These are phyloP conservation scores for Nigrograna mackinnonii DNA, from an alignment of 2,329 filamentous ascomycete genomes.

Conservation along the genomic window DNA sequence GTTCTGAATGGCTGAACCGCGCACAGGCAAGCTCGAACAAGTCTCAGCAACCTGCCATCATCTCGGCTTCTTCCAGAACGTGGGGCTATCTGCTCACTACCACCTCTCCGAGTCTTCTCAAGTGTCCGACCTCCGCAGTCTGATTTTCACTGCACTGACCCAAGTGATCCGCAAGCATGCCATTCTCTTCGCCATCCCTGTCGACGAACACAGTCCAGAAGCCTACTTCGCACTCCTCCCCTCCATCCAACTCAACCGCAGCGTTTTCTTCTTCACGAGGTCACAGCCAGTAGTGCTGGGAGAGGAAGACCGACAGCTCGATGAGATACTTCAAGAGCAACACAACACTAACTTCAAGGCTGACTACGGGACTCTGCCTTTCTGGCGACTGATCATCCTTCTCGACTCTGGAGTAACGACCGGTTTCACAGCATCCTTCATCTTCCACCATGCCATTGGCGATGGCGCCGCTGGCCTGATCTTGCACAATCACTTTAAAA, in stretches of 20 bases:
- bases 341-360: constrained; percentile 43
- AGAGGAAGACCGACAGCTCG: constrained; percentile 38
- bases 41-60: not conserved
- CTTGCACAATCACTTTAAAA: constrained; percentile 46
- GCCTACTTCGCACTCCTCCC: constrained; percentile 47
- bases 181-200: constrained; percentile 44
- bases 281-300: not conserved
- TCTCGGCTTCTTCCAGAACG: constrained; percentile 44
- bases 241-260: constrained; percentile 39
- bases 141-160: constrained; percentile 34
- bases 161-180: constrained; percentile 41
- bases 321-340: constrained; percentile 42
- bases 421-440: constrained; percentile 46
- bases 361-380: constrained; percentile 27
- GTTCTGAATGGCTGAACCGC: constrained; percentile 1
- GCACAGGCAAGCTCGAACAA: constrained; percentile 43
- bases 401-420: constrained; percentile 2
- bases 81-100: constrained; percentile 39
- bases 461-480: constrained; percentile 48
- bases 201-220: constrained; percentile 34
- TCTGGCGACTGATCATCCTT: constrained; percentile 48
- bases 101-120: not conserved
- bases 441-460: constrained; percentile 50
- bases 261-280: constrained; percentile 32
- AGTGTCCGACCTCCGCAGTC: constrained; percentile 20